Evolutionary conservation across 768 basidiomycete species (phyloP).

Genomic region (Pleurotus giganteus): DNA sequence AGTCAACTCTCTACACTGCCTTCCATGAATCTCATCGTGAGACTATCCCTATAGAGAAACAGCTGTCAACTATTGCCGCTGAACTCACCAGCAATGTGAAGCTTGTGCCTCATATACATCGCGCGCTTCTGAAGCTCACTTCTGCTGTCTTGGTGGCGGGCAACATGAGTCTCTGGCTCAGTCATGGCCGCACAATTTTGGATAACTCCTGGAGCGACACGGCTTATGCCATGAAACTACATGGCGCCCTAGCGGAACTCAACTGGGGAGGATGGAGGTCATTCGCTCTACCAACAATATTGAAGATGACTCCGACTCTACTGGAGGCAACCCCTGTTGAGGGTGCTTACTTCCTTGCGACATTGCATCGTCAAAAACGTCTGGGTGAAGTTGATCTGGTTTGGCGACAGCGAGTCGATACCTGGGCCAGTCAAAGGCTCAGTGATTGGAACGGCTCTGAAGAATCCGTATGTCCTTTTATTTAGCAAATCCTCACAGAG

Average conservation of each 20-base stretch:
- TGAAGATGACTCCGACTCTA: slow-evolving; percentile 47
- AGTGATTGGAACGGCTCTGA: slow-evolving; percentile 36
- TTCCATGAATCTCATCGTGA: background rate
- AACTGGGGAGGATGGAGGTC: slow-evolving; percentile 80
- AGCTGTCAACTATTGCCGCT: slow-evolving; percentile 30
- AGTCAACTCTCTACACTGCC: slow-evolving; percentile 24
- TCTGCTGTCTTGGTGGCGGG: slow-evolving; percentile 38
- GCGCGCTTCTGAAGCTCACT: slow-evolving; percentile 36
- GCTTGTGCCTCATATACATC: slow-evolving; percentile 19
- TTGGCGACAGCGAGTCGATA: slow-evolving; percentile 55
- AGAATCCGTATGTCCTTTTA: slow-evolving; percentile 34
- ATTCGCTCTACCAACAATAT: slow-evolving; percentile 57
- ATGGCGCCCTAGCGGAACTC: slow-evolving; percentile 60
- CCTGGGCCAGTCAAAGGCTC: slow-evolving; percentile 44
- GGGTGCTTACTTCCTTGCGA: slow-evolving; percentile 49
- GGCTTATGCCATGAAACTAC: slow-evolving; percentile 50
- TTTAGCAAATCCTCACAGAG: background rate
- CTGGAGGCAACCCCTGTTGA: slow-evolving; percentile 40
- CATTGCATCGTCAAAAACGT: slow-evolving; percentile 44
- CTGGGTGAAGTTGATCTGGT: slow-evolving; percentile 57
- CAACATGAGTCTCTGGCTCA: slow-evolving; percentile 49
- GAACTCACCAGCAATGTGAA: slow-evolving; percentile 27
- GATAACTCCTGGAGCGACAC: slow-evolving; percentile 43
- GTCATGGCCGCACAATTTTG: slow-evolving; percentile 54
- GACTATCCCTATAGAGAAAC: slow-evolving; percentile 26